Percentiles rank a stretch among this genome's conserved stretches.
phyloP scores from a whole-genome alignment of 768 basidiomycete genomes.

The Collybia mongolica region DNA sequence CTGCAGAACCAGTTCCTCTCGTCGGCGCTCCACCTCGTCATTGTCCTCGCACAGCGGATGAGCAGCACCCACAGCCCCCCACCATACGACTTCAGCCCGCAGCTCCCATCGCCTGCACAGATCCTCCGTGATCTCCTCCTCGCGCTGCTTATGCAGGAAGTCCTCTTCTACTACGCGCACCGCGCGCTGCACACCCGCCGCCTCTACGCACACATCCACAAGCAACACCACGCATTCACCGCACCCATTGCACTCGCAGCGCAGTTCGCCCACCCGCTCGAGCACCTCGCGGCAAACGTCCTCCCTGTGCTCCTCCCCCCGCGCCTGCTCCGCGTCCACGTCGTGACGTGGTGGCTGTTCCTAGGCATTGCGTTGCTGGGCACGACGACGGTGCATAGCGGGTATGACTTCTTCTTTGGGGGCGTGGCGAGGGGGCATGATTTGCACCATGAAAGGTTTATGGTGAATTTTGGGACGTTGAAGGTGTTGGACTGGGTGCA shows the following conservation, averaged over 20 bases:
- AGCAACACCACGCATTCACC: conserved; percentile 28
- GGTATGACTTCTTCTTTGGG: conserved; percentile 23
- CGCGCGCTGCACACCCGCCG: conserved; percentile 23
- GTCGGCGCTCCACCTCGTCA: conserved; percentile 15
- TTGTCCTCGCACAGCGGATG: conserved; percentile 7
- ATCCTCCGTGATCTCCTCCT: conserved; percentile 19
- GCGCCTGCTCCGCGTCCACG: conserved; percentile 22
- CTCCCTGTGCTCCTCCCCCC: conserved; percentile 23
- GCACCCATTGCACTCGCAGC: conserved; percentile 28
- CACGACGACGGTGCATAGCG: conserved; percentile 27
- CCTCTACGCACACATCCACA: conserved; percentile 26
- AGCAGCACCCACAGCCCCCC: conserved; percentile 5
- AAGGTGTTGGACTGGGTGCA: conserved; percentile 26
- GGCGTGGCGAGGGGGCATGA: conserved; percentile 23
- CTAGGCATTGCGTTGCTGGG: conserved; percentile 20
- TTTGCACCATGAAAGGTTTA: conserved; percentile 26
- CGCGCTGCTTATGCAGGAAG: conserved; percentile 21
- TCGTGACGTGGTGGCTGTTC: conserved; percentile 26
- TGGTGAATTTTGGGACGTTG: conserved; percentile 23
- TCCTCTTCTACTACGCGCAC: conserved; percentile 28
- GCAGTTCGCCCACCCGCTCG: conserved; percentile 22
- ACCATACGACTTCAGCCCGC: conserved; percentile 16
- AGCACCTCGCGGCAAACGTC: conserved; percentile 27
- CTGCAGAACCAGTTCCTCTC: conserved; percentile 22
- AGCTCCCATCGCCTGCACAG: conserved; percentile 14